Evolutionary conservation across 129 eudicot species (phyloP), one percentile per base, ranked within the genome.

Genomic region (Pulicaria dysenterica): DNA sequence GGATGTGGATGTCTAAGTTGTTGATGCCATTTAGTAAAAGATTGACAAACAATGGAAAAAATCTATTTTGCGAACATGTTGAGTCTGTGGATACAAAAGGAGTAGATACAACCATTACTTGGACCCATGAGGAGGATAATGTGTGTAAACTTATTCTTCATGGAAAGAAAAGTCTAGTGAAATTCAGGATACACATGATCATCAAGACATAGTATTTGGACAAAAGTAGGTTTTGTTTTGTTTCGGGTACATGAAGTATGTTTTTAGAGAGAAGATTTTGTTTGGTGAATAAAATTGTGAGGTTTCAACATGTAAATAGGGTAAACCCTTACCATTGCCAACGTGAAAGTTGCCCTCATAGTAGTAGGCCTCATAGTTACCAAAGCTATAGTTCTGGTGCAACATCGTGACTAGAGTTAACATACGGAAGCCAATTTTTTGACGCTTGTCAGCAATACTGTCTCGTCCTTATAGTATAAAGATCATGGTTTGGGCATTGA

Each of bases 261-360:
- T 63, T 2, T 5, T 14, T 15, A 63, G 69, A 6, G 31, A 7
- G 41, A 63, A 63, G 38, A n/a, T 63, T 40, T 63, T 42, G 69
- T 7, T n/a, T n/a, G 69, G 51, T 7, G 69, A 63, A 7, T n/a
- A 17, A 42, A 41, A 14, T 9, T 15, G 69, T 15, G 51, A 38
- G 19, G 66, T n/a, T n/a, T n/a, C n/a, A 63, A 59, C 9, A 8
- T 59, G 45, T 37, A 59, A 14, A 13, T 37, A 37, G 66, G 66
- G 45, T 38, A 59, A 59, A 11, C 45, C 66, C 66, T 59, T 36
- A 59, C 66, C 66, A 39, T 59, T 59, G 45, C 45, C 64, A 36
- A 31, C 39, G 4, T 31, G 62, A 24, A 24, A 2, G 31, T 24
- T 24, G 31, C 2, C 31, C 31, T 4, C 12, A 8, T 41, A 41